These are phyloP conservation scores for Phragmites australis DNA, from an alignment of 176 grass and related monocot species.

Conservation along the genomic window DNA sequence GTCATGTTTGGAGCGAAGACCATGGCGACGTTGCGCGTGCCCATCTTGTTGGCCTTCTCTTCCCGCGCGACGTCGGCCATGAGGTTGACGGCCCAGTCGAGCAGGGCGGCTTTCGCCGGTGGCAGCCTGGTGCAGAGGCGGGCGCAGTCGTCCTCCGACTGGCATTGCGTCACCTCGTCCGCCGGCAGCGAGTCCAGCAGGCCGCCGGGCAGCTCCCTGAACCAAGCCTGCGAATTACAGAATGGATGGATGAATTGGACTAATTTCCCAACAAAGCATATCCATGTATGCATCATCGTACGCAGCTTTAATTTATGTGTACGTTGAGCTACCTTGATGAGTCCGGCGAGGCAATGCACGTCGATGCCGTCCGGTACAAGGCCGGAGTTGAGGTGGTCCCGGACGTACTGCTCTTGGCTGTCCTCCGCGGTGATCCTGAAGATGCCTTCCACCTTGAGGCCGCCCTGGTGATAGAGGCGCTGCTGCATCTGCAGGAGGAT, in stretches of 20 bases:
- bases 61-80: slow-evolving; percentile 86
- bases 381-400: slow-evolving; percentile 69
- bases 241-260: too few species aligned
- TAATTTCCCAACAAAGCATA: too few species aligned
- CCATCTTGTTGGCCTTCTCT: slow-evolving; percentile 78
- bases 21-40: slow-evolving; percentile 83
- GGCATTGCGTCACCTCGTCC: slow-evolving; percentile 68
- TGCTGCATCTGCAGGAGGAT: slow-evolving; percentile 70
- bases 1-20: slow-evolving; percentile 98
- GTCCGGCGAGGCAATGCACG: slow-evolving; percentile 75
- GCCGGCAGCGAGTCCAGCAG: slow-evolving; percentile 67
- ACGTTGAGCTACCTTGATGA: slow-evolving; percentile 99
- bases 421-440: slow-evolving; percentile 78
- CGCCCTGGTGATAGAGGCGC: slow-evolving; percentile 57
- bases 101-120: slow-evolving; percentile 57
- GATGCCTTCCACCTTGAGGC: slow-evolving; percentile 70
- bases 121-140: slow-evolving; percentile 43
- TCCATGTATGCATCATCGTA: too few species aligned
- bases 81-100: slow-evolving; percentile 85
- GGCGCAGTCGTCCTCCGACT: slow-evolving; percentile 55
- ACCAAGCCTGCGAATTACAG: slow-evolving; percentile 90
- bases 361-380: slow-evolving; percentile 56
- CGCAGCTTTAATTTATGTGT: too few species aligned
- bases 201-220: slow-evolving; percentile 78
- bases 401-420: slow-evolving; percentile 56